Evolutionary conservation across 768 basidiomycete genomes (phyloP).

Genomic region (Amanita fuliginea): DNA sequence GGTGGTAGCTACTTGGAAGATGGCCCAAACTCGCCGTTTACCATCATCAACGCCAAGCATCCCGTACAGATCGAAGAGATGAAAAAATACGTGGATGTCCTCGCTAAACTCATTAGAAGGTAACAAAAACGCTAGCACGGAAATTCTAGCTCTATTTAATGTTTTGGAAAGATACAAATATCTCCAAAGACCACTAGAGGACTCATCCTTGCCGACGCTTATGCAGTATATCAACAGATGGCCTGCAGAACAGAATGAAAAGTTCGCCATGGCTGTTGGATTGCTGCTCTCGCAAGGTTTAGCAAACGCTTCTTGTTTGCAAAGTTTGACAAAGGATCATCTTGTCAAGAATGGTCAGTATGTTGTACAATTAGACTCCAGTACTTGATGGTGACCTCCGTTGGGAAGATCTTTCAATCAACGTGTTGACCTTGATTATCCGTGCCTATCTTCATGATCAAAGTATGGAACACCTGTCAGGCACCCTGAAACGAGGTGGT

Average conservation of each 20-base stretch:
- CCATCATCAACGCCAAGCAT: conserved; percentile 71
- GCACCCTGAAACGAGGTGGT: conserved; percentile 71
- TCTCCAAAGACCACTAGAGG: conserved; percentile 94
- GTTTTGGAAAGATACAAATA: conserved; percentile 78
- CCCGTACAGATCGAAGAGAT: conserved; percentile 76
- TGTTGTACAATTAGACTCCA: neutral
- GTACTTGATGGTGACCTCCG: conserved; percentile 2
- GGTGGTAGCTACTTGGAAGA: conserved; percentile 90
- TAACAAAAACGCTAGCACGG: conserved; percentile 17
- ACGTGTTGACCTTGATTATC: conserved; percentile 69
- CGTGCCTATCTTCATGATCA: conserved; percentile 73
- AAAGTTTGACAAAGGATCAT: conserved; percentile 84
- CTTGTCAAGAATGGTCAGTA: conserved; percentile 83
- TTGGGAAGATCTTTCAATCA: conserved; percentile 59
- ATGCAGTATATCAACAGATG: conserved; percentile 87
- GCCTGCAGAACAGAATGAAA: conserved; percentile 66
- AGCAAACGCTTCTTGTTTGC: conserved; percentile 65
- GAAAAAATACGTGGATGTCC: conserved; percentile 88
- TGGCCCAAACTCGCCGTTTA: conserved; percentile 79
- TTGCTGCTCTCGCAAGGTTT: conserved; percentile 80
- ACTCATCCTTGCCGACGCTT: conserved; percentile 15
- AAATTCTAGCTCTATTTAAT: conserved; percentile 5
- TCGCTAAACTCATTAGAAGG: conserved; percentile 95
- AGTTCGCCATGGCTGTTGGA: conserved; percentile 73
- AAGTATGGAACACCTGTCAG: conserved; percentile 82